Evolutionary conservation across 2,329 filamentous ascomycete species (phyloP).

Genomic region (Sarocladium kiliense): DNA sequence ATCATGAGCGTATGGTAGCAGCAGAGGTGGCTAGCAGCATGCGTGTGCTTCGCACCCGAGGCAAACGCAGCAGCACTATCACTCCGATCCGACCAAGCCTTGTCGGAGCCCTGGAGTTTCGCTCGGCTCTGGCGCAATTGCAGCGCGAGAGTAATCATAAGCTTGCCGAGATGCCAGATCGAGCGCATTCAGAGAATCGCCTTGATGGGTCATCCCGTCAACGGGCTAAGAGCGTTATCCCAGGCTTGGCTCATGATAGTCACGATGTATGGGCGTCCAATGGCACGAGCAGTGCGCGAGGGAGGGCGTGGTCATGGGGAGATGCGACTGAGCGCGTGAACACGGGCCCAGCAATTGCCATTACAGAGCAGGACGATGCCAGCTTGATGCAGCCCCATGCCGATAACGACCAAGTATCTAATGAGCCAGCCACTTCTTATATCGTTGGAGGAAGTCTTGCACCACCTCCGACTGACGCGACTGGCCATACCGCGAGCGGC

Average conservation of each 20-base stretch:
- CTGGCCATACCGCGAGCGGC: neutral
- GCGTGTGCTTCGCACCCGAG: slow-evolving; percentile 69
- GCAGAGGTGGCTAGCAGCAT: slow-evolving; percentile 91
- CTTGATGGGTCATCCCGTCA: slow-evolving; percentile 19
- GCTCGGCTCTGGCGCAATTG: slow-evolving; percentile 82
- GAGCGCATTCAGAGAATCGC: slow-evolving; percentile 43
- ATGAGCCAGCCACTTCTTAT: slow-evolving; percentile 16
- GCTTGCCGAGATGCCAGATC: slow-evolving; percentile 61
- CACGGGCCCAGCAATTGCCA: slow-evolving; percentile 11
- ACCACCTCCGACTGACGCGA: slow-evolving; percentile 27
- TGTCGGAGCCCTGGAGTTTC: slow-evolving; percentile 88
- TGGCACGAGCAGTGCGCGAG: slow-evolving; percentile 14
- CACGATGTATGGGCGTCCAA: slow-evolving; percentile 9
- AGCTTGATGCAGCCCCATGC: neutral
- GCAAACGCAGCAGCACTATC: slow-evolving; percentile 65
- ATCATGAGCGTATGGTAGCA: slow-evolving; percentile 59
- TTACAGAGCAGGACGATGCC: neutral
- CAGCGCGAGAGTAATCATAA: slow-evolving; percentile 75
- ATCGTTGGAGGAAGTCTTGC: slow-evolving; percentile 36
- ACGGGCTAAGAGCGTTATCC: slow-evolving; percentile 21
- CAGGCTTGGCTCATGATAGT: slow-evolving; percentile 14
- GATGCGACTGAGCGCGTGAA: slow-evolving; percentile 22
- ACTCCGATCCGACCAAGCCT: slow-evolving; percentile 89
- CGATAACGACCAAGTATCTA: neutral
- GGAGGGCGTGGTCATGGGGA: slow-evolving; percentile 43